Conservation (phyloP, 495 filamentous ascomycete species). For the Penicillium bialowiezense region DNA sequence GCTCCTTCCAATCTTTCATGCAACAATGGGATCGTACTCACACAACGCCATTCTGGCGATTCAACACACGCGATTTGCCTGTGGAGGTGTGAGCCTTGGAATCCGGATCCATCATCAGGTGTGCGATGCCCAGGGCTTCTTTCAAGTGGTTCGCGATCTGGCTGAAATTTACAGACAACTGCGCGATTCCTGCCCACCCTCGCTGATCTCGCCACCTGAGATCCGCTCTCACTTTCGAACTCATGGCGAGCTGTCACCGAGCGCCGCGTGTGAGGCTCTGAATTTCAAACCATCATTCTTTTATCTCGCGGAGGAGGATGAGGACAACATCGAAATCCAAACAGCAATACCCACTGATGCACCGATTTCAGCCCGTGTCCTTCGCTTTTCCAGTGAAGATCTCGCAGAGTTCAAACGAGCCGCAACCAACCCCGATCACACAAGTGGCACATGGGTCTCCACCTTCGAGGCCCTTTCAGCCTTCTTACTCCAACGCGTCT, state of each 20-base stretch:
- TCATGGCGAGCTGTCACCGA: not conserved
- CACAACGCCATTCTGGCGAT: slow-evolving; percentile 4
- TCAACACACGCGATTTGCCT: slow-evolving; percentile 7
- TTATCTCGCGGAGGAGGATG: not conserved
- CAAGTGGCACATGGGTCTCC: not conserved
- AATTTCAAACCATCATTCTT: not conserved
- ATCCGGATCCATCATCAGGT: slow-evolving; percentile 6
- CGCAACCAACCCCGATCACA: not conserved
- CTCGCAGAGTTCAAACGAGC: not conserved
- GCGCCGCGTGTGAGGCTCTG: not conserved
- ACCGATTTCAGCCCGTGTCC: not conserved
- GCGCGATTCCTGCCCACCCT: not conserved
- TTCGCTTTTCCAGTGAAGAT: not conserved
- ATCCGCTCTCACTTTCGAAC: not conserved
- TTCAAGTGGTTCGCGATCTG: slow-evolving; percentile 1
- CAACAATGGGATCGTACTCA: not conserved
- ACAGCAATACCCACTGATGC: too few species aligned
- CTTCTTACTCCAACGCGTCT: not conserved
- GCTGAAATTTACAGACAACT: slow-evolving; percentile 3
- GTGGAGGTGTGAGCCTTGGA: slow-evolving; percentile 7
- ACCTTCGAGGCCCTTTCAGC: slow-evolving; percentile 2
- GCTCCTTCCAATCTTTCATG: not conserved
- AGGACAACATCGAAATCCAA: too few species aligned
- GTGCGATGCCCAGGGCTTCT: slow-evolving; percentile 6
- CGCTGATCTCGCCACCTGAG: not conserved